Conservation (phyloP, 2,329 filamentous ascomycete species). For the Aspergillus thermomutatus region DNA sequence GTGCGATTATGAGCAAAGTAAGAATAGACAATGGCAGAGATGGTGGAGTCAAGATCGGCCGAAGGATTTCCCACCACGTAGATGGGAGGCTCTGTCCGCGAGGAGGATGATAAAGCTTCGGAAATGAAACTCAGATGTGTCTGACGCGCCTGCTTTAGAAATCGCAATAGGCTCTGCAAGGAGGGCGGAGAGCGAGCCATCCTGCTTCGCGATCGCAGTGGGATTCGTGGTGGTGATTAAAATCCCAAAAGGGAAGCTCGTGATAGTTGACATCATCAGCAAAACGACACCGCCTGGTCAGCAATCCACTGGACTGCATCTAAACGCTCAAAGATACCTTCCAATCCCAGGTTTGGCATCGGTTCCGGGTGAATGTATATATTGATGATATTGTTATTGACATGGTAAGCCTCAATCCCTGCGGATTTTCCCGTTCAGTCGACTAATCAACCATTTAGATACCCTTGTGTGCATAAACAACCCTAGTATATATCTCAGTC, state of each 20-base stretch:
- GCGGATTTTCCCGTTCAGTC: neutral
- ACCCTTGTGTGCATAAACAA: neutral
- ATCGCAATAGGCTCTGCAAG: conserved; percentile 30
- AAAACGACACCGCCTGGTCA: conserved; percentile 3
- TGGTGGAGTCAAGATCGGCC: conserved; percentile 62
- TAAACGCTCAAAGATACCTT: neutral
- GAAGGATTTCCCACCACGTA: conserved; percentile 45
- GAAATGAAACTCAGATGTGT: conserved; percentile 27
- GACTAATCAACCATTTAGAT: neutral
- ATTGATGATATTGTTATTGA: neutral
- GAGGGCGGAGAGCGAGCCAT: conserved; percentile 8
- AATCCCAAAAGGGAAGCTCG: conserved; percentile 1
- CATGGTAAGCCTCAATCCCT: neutral
- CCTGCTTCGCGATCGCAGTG: conserved; percentile 17
- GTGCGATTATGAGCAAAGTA: conserved; percentile 52
- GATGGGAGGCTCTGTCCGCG: conserved; percentile 24
- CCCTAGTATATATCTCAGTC: neutral
- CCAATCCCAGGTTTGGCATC: neutral
- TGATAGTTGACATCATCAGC: conserved; percentile 4
- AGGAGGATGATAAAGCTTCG: conserved; percentile 8
- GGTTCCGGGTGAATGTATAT: neutral
- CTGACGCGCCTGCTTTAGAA: conserved; percentile 33
- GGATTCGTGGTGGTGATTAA: neutral
- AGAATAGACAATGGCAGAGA: conserved; percentile 59
- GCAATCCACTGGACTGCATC: neutral